phyloP scores from a whole-genome alignment of 192 early-diverging fungal genomes.

The Irineochytrium annulatum region DNA sequence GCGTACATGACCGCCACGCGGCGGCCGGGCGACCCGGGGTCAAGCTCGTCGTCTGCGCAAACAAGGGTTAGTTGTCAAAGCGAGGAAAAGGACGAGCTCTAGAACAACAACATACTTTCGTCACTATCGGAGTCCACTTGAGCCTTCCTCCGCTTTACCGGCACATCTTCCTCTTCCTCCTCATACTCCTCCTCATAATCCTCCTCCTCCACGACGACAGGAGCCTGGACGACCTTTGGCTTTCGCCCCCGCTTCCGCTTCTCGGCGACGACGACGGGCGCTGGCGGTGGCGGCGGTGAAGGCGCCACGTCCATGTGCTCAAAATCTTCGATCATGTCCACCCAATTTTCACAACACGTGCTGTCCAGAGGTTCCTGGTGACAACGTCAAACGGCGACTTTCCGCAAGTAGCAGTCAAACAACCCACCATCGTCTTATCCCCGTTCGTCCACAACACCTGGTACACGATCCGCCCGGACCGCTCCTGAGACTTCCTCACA shows the following conservation, averaged over 20 bases:
- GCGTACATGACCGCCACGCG: neutral
- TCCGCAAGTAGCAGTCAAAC: neutral
- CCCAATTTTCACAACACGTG: neutral
- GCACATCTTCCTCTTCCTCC: neutral
- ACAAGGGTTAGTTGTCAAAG: neutral
- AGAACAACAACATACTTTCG: no score
- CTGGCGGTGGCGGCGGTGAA: neutral
- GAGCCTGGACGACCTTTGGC: neutral
- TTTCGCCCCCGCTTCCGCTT: neutral
- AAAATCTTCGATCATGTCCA: slow-evolving; percentile 6
- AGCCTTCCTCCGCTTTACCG: neutral
- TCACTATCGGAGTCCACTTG: neutral
- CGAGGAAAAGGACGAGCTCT: no score
- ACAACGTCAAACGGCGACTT: neutral
- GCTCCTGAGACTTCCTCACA: neutral
- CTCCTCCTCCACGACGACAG: neutral
- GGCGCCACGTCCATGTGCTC: neutral
- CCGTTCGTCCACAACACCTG: neutral
- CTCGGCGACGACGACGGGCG: neutral
- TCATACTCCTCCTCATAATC: neutral
- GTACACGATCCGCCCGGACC: neutral
- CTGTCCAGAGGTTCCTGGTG: neutral
- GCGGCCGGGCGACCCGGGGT: no score
- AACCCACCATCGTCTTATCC: neutral
- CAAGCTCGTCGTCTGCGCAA: neutral